Evolutionary conservation across 2,329 filamentous ascomycete species (phyloP), one percentile per base, ranked within the genome.

Genomic region (Aspergillus cejpii): DNA sequence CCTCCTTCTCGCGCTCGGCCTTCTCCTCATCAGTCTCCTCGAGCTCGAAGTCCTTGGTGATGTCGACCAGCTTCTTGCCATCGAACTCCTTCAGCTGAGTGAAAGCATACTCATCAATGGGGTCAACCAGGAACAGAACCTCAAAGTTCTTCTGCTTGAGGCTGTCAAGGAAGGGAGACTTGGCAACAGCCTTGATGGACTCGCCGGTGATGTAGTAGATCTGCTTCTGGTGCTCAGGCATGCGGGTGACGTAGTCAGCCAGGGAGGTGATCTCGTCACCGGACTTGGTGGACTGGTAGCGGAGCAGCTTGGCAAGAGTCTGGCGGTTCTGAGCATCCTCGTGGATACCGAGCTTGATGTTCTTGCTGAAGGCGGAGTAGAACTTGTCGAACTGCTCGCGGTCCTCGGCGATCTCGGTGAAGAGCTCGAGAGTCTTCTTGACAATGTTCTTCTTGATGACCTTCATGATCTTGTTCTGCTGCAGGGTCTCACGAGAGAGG

Each of bases 381-480:
- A 98, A 98, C 84, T 98, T 98, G 84, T 98, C 92, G 72, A 98
- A 98, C 74, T 96, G 87, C 83, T 98, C 92, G 76, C 94, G 94
- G 77, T 98, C 92, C 81, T 98, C 92, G 48, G 92, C 84, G 56
- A 98, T 98, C 80, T 98, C 92, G 65, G 83, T 82, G 85, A 98
- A 98, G 72, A 98, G 88, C 81, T 98, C 92, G 58, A 98, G 88
- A 57, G 88, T 87, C 87, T 98, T 98, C 90, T 97, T 98, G 81
- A 98, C 90, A 58, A 98, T 95, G 85, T 98, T 98, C 89, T 98
- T 98, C 84, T 94, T 94, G 83, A 97, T 97, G 74, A 97, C 92
- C 86, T 97, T 97, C 92, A 97, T 97, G 81, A 98, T 98, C 89
- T 97, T 97, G 87, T 97, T 98, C 81, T 97, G 92, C 78, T 98